Percentiles rank a stretch among this genome's conserved stretches.
These are phyloP conservation scores for Russula lepida DNA, from an alignment of 768 basidiomycete species.

Conservation along the genomic window DNA sequence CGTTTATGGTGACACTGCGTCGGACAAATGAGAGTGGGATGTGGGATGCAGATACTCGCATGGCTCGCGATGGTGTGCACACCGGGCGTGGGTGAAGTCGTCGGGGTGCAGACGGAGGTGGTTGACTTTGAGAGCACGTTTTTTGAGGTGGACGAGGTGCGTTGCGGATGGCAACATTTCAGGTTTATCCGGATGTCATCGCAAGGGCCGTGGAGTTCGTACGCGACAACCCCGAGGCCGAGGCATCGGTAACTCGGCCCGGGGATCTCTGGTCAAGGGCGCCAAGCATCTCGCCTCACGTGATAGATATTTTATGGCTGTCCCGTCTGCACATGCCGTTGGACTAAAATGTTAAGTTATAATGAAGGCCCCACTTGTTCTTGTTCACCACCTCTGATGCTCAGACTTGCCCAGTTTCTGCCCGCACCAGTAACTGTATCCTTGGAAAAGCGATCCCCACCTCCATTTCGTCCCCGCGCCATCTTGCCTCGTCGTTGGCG, in stretches of 20 bases:
- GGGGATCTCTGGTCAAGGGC: too few species aligned
- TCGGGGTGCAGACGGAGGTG: background rate
- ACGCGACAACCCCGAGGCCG: too few species aligned
- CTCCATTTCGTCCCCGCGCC: background rate
- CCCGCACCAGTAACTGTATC: background rate
- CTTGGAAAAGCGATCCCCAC: background rate
- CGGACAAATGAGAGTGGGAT: conserved; percentile 5
- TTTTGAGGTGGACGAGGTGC: conserved; percentile 7
- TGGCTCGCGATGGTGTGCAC: conserved; percentile 39
- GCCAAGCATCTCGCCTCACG: too few species aligned
- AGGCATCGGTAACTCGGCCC: too few species aligned
- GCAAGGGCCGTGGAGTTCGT: conserved; percentile 9
- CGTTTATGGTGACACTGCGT: conserved; percentile 29
- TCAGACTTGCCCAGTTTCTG: background rate
- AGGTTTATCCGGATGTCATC: conserved; percentile 14
- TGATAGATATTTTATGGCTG: too few species aligned
- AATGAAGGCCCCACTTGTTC: background rate
- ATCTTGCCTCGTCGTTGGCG: background rate
- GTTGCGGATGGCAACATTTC: conserved; percentile 3
- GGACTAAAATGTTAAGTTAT: too few species aligned
- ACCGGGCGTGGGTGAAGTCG: conserved; percentile 21
- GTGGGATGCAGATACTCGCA: conserved; percentile 39
- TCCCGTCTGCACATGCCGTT: too few species aligned
- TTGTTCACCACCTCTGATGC: background rate
- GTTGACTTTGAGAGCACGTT: conserved; percentile 20